These are phyloP conservation scores for Sclerospora graminicola DNA, from an alignment of 352 stramenopile species.

Conservation along the genomic window DNA sequence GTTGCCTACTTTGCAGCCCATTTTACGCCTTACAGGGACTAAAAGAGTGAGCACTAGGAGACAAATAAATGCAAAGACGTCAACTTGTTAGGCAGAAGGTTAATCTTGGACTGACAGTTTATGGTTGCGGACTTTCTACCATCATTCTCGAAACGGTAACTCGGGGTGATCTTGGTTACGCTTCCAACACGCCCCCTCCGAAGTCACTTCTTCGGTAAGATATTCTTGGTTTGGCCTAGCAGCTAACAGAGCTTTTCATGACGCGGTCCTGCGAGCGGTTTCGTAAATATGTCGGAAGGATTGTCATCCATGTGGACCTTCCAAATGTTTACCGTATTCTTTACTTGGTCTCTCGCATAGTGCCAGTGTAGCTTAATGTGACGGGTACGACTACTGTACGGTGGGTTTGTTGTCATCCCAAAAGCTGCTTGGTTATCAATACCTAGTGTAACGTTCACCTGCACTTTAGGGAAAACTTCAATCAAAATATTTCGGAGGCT, in stretches of 20 bases:
- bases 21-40: too few species aligned
- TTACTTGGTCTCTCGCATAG: conserved; percentile 1
- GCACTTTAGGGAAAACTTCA: background rate
- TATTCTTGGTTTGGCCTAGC: background rate
- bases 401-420: background rate
- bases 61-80: too few species aligned
- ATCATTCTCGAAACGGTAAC: too few species aligned
- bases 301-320: background rate
- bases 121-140: too few species aligned
- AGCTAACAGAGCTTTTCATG: background rate
- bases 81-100: too few species aligned
- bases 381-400: conserved; percentile 2
- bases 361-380: conserved; percentile 1
- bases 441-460: background rate
- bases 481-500: background rate
- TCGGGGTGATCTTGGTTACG: too few species aligned
- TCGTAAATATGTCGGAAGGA: too few species aligned
- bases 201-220: background rate
- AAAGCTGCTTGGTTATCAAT: background rate
- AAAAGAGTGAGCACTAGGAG: too few species aligned
- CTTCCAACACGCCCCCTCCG: background rate
- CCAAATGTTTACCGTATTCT: background rate
- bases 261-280: background rate
- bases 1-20: too few species aligned
- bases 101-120: too few species aligned